A percentile compares a stretch with the other conserved stretches of the same genome.
Evolutionary conservation across 2,329 filamentous ascomycete genomes (phyloP).

Genomic region (Trichothecium sympodiale): DNA sequence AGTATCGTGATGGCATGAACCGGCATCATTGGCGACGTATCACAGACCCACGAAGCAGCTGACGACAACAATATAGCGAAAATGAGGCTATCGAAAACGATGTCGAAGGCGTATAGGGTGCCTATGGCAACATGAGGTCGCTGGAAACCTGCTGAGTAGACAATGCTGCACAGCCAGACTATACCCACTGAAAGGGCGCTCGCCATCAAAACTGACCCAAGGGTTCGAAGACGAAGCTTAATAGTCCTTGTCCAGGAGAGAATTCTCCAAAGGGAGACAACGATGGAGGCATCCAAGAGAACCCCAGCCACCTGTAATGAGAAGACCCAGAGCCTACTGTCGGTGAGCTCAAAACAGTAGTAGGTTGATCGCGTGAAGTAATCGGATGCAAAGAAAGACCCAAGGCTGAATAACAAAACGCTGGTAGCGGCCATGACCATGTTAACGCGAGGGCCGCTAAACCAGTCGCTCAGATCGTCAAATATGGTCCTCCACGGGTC

Average conservation of each 20-base stretch:
- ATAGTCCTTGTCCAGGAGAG: conserved; percentile 39
- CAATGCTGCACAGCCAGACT: conserved; percentile 21
- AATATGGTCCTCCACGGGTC: conserved; percentile 36
- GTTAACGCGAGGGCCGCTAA: conserved; percentile 27
- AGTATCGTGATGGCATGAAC: conserved; percentile 31
- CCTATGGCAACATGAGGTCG: conserved; percentile 21
- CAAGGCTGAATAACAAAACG: conserved; percentile 27
- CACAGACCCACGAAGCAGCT: conserved; percentile 32
- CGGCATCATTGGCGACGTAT: conserved; percentile 32
- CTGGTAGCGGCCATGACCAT: conserved; percentile 24
- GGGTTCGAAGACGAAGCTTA: conserved; percentile 31
- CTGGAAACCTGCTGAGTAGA: conserved; percentile 9
- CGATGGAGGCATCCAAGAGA: conserved; percentile 32
- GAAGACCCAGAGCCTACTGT: conserved; percentile 24
- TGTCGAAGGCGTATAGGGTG: conserved; percentile 36
- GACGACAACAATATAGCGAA: conserved; percentile 33
- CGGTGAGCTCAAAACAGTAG: conserved; percentile 34
- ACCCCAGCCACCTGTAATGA: conserved; percentile 33
- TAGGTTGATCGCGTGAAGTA: conserved; percentile 35
- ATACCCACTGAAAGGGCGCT: conserved; percentile 26
- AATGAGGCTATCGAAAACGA: conserved; percentile 34
- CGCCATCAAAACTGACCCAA: conserved; percentile 30
- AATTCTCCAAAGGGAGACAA: conserved; percentile 39
- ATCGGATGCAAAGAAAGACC: conserved; percentile 27
- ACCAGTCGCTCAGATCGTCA: conserved; percentile 37